Base-by-base conservation (phyloP, 768 basidiomycete species). In the Dentipellis sp. region DNA sequence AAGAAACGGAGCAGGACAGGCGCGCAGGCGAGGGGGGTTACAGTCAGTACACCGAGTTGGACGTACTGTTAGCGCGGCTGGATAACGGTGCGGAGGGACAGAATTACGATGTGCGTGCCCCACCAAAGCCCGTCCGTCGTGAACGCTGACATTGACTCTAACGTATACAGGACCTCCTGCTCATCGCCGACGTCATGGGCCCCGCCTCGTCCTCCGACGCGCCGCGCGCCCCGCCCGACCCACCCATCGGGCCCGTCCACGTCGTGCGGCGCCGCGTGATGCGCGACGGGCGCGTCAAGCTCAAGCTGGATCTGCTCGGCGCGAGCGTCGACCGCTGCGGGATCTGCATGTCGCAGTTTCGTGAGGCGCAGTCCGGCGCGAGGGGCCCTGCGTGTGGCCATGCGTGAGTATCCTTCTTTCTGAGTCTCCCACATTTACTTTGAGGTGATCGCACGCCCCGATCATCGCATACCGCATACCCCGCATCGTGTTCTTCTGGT, bases 221-320 rank as follows among this genome's bases (percentile, higher is more conserved):
- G 40, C 38, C n/a, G 10, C 19, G 46, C 14, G 9, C 17, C 11
- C 3, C 40, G 19, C 19, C 34, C 29, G 16, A 21, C n/a, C 48
- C 59, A 9, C 61, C 54, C 36, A 37, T 57, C 39, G 61, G 61
- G 2, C 59, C 37, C 19, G 51, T 60, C 47, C 51, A 58, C 51
- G 50, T 60, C 12, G 51, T 54, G 12, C 61, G 61, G 7, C 53
- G 59, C 40, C 59, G 61, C 10, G 56, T 61, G n/a, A 60, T 56
- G 35, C 59, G 56, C 50, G 60, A 48, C 39, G 61, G 61, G 42
- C 59, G 59, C 9, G 59, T 60, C 39, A 60, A 58, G 56, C 54
- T 62, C 50, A 62, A 62, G 56, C n/a, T 62, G 40, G 55, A 54
- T 10, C 52, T 62, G 12, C 45, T 53, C 19, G 61, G 59, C 40